Evolutionary conservation across 805 yeast genomes (phyloP).

Genomic region (Metschnikowia peoriensis): DNA sequence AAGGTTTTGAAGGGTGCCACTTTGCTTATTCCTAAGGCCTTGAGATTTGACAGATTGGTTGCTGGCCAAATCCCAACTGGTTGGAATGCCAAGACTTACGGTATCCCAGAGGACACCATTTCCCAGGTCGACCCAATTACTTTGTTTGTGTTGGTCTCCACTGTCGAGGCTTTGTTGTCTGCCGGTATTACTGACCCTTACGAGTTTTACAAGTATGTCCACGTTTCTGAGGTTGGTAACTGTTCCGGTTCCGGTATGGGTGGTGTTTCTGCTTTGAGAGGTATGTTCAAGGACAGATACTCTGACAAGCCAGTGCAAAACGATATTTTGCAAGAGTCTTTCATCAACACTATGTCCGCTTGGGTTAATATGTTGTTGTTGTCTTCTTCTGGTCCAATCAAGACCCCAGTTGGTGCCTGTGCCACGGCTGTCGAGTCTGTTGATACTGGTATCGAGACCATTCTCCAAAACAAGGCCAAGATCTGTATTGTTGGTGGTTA

Average conservation of each 20-base stretch:
- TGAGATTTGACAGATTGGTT: conserved; percentile 68
- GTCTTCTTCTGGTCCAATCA: conserved; percentile 97
- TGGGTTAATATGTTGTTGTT: conserved; percentile 98
- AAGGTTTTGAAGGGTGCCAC: conserved; percentile 90
- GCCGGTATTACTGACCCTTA: conserved; percentile 98
- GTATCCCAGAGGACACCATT: conserved; percentile 90
- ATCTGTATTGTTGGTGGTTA: conserved; percentile 97
- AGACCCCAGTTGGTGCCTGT: conserved; percentile 99
- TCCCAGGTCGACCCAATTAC: conserved; percentile 97
- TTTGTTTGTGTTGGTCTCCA: conserved; percentile 85
- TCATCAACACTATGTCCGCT: conserved; percentile 98
- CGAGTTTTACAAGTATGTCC: conserved; percentile 97
- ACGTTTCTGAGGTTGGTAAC: conserved; percentile 97
- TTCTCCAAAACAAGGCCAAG: conserved; percentile 91
- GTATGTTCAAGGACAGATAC: conserved; percentile 96
- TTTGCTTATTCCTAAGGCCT: conserved; percentile 86
- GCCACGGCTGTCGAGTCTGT: conserved; percentile 98
- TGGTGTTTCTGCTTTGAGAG: conserved; percentile 95
- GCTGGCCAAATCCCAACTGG: conserved; percentile 98
- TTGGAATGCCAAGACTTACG: conserved; percentile 94
- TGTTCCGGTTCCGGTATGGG: conserved; percentile 99
- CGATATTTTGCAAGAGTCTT: conserved; percentile 96
- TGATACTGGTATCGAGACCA: conserved; percentile 93
- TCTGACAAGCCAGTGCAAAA: conserved; percentile 93
- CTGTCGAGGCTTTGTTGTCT: conserved; percentile 89